Conservation (phyloP, 768 basidiomycete genomes). For the Termitomyces sp. region DNA sequence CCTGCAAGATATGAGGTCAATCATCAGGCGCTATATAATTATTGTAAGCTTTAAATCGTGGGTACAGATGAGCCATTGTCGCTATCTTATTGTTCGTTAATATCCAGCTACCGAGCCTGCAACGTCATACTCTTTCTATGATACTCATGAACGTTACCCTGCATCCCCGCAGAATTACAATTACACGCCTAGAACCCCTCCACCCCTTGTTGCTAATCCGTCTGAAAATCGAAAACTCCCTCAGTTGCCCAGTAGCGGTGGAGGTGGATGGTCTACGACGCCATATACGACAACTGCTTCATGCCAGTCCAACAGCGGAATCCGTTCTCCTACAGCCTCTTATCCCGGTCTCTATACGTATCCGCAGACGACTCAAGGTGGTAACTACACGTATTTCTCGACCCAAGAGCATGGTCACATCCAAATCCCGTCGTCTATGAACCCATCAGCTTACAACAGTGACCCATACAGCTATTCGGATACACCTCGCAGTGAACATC, state of each 20-base stretch:
- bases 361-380: conserved; percentile 25
- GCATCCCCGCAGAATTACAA: conserved; percentile 38
- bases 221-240: conserved; percentile 52
- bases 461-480: conserved; percentile 25
- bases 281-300: conserved; percentile 20
- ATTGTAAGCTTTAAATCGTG: conserved; percentile 27
- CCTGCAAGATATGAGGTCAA: conserved; percentile 55
- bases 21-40: conserved; percentile 40
- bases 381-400: conserved; percentile 36
- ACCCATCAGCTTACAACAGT: conserved; percentile 21
- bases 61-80: conserved; percentile 13
- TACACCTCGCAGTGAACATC: conserved; percentile 27
- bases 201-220: conserved; percentile 38
- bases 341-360: conserved; percentile 55
- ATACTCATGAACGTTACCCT: conserved; percentile 53
- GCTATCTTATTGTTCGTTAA: conserved; percentile 30
- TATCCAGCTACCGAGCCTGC: conserved; percentile 41
- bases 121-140: conserved; percentile 43
- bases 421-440: conserved; percentile 23
- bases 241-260: conserved; percentile 40
- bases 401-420: conserved; percentile 23
- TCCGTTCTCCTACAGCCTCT: conserved; percentile 61
- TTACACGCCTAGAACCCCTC: conserved; percentile 45
- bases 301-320: conserved; percentile 21
- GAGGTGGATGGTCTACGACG: conserved; percentile 43